Evolutionary conservation across 2,329 filamentous ascomycete genomes (phyloP).

Genomic region (Elsinoe fawcettii): DNA sequence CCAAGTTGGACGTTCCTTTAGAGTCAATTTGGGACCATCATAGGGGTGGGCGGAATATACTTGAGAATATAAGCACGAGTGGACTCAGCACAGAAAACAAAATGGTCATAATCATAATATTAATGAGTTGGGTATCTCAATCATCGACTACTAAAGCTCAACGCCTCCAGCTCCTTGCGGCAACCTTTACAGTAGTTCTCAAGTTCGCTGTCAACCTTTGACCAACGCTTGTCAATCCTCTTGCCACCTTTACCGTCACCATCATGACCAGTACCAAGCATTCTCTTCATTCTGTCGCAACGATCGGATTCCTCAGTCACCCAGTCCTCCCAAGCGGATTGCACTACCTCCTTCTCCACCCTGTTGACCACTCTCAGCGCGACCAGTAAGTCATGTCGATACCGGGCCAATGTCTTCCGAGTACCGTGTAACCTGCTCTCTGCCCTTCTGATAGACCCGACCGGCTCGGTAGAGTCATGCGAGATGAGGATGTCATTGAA

Average conservation of each 20-base stretch:
- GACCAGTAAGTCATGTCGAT: slow-evolving; percentile 84
- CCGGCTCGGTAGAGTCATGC: slow-evolving; percentile 11
- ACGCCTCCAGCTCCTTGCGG: slow-evolving; percentile 8
- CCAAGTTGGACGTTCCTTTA: too few relatives aligned
- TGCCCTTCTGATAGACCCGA: slow-evolving; percentile 15
- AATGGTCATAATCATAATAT: background rate
- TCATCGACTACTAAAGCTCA: background rate
- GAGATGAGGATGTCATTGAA: slow-evolving; percentile 24
- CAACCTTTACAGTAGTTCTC: slow-evolving; percentile 13
- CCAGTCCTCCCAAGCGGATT: slow-evolving; percentile 92
- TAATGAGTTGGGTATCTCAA: slow-evolving; percentile 10
- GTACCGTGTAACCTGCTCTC: slow-evolving; percentile 59
- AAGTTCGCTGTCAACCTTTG: slow-evolving; percentile 15
- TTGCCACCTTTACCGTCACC: slow-evolving; percentile 21
- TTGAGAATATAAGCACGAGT: too few relatives aligned
- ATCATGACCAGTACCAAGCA: slow-evolving; percentile 36
- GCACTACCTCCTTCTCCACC: slow-evolving; percentile 77
- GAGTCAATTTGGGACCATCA: too few relatives aligned
- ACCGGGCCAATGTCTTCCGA: slow-evolving; percentile 72
- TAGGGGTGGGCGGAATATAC: too few relatives aligned
- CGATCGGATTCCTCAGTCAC: slow-evolving; percentile 67
- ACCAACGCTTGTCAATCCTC: slow-evolving; percentile 17
- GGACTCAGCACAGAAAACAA: background rate
- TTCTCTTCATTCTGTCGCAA: slow-evolving; percentile 56
- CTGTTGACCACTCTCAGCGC: slow-evolving; percentile 84